Percentiles rank a stretch among this genome's conserved stretches.
These are phyloP conservation scores for Linum trigynum DNA, from an alignment of 345 rosid species.

Conservation along the genomic window DNA sequence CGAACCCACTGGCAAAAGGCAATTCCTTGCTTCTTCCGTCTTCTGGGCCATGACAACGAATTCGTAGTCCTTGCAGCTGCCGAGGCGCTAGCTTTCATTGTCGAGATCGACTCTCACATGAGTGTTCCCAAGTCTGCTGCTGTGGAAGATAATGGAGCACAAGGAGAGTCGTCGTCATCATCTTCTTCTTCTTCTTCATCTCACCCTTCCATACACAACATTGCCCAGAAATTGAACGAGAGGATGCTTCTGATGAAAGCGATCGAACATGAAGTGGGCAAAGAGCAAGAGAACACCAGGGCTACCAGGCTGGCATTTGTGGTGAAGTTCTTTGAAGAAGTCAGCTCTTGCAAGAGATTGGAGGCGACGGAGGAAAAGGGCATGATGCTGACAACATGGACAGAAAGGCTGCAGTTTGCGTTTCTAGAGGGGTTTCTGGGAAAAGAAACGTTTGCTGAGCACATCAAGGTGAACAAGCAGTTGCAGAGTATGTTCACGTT, in stretches of 20 bases:
- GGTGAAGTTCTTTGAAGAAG: background rate
- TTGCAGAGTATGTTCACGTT: background rate
- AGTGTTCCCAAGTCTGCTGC: background rate
- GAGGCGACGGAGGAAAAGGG: background rate
- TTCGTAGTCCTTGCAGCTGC: slow-evolving; percentile 4
- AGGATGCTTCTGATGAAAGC: background rate
- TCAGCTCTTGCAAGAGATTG: too few relatives aligned
- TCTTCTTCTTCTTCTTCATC: too few relatives aligned
- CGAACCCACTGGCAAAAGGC: background rate
- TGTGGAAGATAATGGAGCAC: background rate
- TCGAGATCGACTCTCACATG: slow-evolving; percentile 3
- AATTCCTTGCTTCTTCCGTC: background rate
- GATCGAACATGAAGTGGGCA: background rate
- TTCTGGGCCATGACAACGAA: background rate
- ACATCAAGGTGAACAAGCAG: background rate
- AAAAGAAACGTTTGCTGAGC: background rate
- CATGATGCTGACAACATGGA: background rate
- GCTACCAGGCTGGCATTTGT: background rate
- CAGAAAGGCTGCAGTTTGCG: background rate
- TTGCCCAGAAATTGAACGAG: background rate
- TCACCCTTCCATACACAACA: background rate
- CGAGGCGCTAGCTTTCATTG: slow-evolving; percentile 3
- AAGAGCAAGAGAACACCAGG: background rate
- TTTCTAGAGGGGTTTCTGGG: background rate
- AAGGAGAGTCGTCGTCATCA: background rate